phyloP scores from a whole-genome alignment of 805 yeast genomes.

The Yarrowia phangngaensis region DNA sequence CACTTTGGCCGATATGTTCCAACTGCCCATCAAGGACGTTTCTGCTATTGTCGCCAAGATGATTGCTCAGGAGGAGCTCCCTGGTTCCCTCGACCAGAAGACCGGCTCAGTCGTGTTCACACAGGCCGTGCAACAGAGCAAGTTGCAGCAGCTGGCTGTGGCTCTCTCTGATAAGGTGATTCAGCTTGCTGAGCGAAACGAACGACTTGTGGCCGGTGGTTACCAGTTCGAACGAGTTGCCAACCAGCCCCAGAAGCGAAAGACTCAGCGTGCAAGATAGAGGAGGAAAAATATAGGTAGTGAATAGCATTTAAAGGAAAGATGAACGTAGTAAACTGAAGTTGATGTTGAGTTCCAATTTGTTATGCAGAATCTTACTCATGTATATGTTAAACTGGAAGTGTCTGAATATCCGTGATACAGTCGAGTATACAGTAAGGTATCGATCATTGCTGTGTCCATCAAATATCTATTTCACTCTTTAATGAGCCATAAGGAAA shows the following conservation, averaged over 20 bases:
- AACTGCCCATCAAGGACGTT: conserved; percentile 54
- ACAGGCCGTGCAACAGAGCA: conserved; percentile 74
- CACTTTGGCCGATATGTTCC: conserved; percentile 63
- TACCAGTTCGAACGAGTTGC: conserved; percentile 41
- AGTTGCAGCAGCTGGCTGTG: conserved; percentile 82
- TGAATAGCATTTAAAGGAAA: too few relatives aligned
- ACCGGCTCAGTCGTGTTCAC: conserved; percentile 62
- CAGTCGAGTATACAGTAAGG: too few relatives aligned
- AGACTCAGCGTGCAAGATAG: conserved; percentile 15
- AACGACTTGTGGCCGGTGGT: conserved; percentile 75
- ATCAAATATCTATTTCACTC: too few relatives aligned
- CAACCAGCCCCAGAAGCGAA: conserved; percentile 26
- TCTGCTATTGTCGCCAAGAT: conserved; percentile 64
- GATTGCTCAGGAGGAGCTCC: conserved; percentile 72
- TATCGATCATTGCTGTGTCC: too few relatives aligned
- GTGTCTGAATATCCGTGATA: too few relatives aligned
- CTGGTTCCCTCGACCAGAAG: conserved; percentile 68
- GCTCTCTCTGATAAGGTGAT: conserved; percentile 77
- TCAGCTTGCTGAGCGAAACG: conserved; percentile 77
- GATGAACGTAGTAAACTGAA: too few relatives aligned
- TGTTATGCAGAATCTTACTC: too few relatives aligned
- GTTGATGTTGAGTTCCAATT: too few relatives aligned
- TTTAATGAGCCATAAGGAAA: too few relatives aligned
- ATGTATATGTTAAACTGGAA: too few relatives aligned
- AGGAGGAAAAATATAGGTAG: not conserved